Base-by-base conservation (phyloP, 805 yeast genomes). In the Blastobotrys attinorum region DNA sequence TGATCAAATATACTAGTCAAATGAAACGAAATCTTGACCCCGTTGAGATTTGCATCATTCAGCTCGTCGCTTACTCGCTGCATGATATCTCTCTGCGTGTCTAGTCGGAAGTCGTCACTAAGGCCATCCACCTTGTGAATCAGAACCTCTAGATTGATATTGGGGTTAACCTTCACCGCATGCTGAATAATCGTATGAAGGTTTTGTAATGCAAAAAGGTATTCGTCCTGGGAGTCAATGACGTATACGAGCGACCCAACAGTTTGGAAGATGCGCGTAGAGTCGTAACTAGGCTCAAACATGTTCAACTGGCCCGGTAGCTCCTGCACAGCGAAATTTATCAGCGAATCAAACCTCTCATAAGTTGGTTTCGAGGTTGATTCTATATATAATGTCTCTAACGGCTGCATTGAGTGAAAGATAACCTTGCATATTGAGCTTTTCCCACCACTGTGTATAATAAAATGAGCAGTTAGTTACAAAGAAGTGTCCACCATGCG, bases 51-150 rank as follows among this genome's bases (percentile, higher is more conserved):
- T 51, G 83, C 74, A 58, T 89, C 97, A 46, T 83, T 69, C 31
- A 92, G 70, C 59, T 89, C 97, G 63, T 92, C 97, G 8, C 94
- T 94, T 0, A 90, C 87, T 52, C 97, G 71, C 61, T 89, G 96
- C 86, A 87, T 88, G 44, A 92, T 92, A 59, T 92, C 97, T 58
- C 97, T 74, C 60, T 89, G 96, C 8, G 96, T 92, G 61, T 92
- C 98, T 41, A 87, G 72, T 47, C 96, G 73, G 61, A 85, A 92
- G 62, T 92, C 98, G 57, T 92, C 98, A 44, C 87, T 78, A 34
- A 90, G 71, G 0, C 97, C 97, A 59, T 92, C 98, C 42, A 92
- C 90, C 61, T 92, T 92, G 65, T 92, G 98, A 37, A 92, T 88
- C 43, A 92, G 71, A 2, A 90, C 95, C 63, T 92, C 98, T 40